Percentiles rank a stretch among this genome's conserved stretches.
Conservation (phyloP, 306 rosid genomes). For the Rosa chinensis region DNA sequence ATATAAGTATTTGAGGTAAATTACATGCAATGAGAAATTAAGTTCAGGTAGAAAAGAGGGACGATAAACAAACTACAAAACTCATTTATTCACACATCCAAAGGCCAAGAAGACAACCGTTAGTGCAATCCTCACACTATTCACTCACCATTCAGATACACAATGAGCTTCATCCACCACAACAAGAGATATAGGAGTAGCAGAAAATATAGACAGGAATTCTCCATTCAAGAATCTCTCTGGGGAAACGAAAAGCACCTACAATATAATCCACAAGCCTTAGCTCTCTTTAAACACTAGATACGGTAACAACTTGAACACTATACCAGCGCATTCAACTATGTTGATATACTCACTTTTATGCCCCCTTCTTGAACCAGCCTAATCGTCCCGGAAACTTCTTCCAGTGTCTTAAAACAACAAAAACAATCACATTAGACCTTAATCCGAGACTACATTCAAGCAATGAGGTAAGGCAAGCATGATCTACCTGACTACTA, state of each 20-base stretch:
- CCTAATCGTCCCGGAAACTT: conserved; percentile 63
- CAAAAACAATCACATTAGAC: conserved; percentile 6
- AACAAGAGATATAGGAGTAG: conserved; percentile 57
- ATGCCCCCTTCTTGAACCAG: conserved; percentile 62
- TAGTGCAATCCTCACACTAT: conserved; percentile 11
- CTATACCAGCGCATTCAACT: background rate
- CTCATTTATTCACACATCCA: conserved; percentile 12
- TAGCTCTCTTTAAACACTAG: background rate
- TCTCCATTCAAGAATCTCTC: conserved; percentile 84
- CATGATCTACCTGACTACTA: conserved; percentile 65
- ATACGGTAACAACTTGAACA: background rate
- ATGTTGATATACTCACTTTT: conserved; percentile 48
- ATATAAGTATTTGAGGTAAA: background rate
- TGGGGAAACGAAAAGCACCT: conserved; percentile 95
- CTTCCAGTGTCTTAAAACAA: conserved; percentile 57
- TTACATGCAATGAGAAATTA: conserved; percentile 4
- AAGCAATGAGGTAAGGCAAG: conserved; percentile 17
- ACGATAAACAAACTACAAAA: conserved; percentile 9
- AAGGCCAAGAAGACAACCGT: conserved; percentile 9
- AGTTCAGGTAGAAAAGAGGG: conserved; percentile 24
- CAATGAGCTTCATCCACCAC: conserved; percentile 97
- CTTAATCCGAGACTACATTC: background rate
- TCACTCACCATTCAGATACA: conserved; percentile 85
- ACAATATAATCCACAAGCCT: conserved; percentile 22
- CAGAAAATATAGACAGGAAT: conserved; percentile 66